Percentiles rank a stretch among this genome's conserved stretches.
Conservation (phyloP, 2,329 filamentous ascomycete species). For the Simplicillium sp. region DNA sequence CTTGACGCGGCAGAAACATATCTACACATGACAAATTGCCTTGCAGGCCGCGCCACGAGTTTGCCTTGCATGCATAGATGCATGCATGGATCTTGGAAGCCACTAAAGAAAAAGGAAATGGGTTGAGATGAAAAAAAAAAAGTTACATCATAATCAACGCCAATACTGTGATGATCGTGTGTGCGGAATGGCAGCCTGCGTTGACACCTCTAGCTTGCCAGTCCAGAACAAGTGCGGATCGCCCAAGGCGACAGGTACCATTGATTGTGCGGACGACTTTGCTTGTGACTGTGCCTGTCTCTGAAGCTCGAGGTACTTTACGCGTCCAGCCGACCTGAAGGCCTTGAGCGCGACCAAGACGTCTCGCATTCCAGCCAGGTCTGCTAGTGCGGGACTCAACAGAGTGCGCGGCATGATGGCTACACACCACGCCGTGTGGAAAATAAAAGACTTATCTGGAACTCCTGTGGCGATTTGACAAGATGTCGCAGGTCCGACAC, state of each 20-base stretch:
- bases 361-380: constrained; percentile 30
- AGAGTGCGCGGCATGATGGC: constrained; percentile 27
- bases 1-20: too few species aligned
- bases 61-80: too few species aligned
- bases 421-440: constrained; percentile 42
- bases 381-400: constrained; percentile 15
- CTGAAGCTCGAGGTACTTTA: constrained; percentile 14
- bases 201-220: constrained; percentile 25
- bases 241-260: constrained; percentile 7
- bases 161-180: constrained; percentile 8
- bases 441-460: constrained; percentile 34
- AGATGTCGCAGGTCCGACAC: constrained; percentile 36
- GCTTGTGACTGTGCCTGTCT: constrained; percentile 5
- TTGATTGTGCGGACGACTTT: constrained; percentile 1
- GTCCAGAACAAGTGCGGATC: constrained; percentile 27
- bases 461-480: constrained; percentile 40
- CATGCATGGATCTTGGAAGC: too few species aligned
- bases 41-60: too few species aligned
- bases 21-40: too few species aligned
- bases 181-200: constrained; percentile 8
- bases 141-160: constrained; percentile 3
- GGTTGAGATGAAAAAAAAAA: too few species aligned
- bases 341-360: constrained; percentile 30
- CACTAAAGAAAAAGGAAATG: too few species aligned
- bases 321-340: constrained; percentile 24